Base-by-base conservation (phyloP, 345 rosid genomes). In the Salix purpurea region DNA sequence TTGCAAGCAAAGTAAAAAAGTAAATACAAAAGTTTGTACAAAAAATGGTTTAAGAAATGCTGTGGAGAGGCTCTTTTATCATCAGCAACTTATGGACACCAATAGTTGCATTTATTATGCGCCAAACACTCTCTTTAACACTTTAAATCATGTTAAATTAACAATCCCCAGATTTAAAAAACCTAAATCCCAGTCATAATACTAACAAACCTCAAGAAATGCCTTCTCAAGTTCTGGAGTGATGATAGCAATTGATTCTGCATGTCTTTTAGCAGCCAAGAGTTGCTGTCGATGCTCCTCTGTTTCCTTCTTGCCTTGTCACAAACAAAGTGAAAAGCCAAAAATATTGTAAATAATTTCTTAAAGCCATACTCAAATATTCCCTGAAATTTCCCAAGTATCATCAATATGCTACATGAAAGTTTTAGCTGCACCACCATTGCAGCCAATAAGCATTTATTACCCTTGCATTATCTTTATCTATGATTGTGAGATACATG, bases 211-310 rank as follows among this genome's bases (percentile, higher is more conserved):
- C 96, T 93, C 91, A 79, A 87, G 87, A 81, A 95, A 95, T 64
- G 85, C 90, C 85, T 84, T 87, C 78, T 81, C 88, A 78, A 93
- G 96, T 78, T 89, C 91, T 61, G 97, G 92, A 76, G 98, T 95
- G 72, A 95, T 88, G 69, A 72, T 32, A 23, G 96, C 88, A 79
- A 93, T 77, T 50, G 96, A 88, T 85, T 95, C 97, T 75, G 99
- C 97, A 72, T 83, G 76, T 77, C 82, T 86, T 88, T 95, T 95
- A 73, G 97, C 97, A 77, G 85, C 84, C 77, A 86, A 75, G 48
- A 95, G 91, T 76, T 74, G 85, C 71, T 69, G 71, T 77, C 84
- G 86, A 77, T 72, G 76, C 50, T 73, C 84, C 79, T 91, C 92
- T 74, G 86, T 87, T 74, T 88, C 92, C 78, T 90, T 83, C 81